phyloP scores from a whole-genome alignment of 106 monocot genomes.

The Platanthera guangdongensis region DNA sequence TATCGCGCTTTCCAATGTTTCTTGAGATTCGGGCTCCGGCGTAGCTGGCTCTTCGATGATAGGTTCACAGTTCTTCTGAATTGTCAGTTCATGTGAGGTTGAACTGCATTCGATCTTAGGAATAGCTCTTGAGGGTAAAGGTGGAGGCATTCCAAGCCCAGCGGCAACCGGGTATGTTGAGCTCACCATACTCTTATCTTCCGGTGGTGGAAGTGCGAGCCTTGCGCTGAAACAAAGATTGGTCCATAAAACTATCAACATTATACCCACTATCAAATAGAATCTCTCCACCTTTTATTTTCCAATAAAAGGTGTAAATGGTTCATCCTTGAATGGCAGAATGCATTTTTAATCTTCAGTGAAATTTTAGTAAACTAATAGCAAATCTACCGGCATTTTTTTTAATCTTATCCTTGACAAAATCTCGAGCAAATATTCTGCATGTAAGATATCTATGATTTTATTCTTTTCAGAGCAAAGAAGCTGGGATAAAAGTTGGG shows the following conservation, averaged over 20 bases:
- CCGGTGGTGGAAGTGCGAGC: slow-evolving; percentile 19
- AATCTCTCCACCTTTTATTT: background rate
- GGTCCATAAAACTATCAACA: background rate
- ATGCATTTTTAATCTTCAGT: no score
- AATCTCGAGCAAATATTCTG: no score
- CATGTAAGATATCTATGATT: no score
- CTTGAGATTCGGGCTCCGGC: slow-evolving; percentile 42
- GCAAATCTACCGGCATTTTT: background rate
- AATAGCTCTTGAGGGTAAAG: background rate
- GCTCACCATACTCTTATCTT: slow-evolving; percentile 13
- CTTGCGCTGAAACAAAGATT: slow-evolving; percentile 14
- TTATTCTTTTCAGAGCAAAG: no score
- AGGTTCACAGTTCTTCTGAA: slow-evolving; percentile 27
- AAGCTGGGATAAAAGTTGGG: no score
- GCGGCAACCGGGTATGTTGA: background rate
- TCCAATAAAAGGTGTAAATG: background rate
- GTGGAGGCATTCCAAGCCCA: background rate
- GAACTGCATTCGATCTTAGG: slow-evolving; percentile 6
- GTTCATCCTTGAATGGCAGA: background rate
- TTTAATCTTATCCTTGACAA: background rate
- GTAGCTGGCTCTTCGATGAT: slow-evolving; percentile 57
- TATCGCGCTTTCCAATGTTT: slow-evolving; percentile 38
- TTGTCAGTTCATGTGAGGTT: background rate
- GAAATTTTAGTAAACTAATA: no score
- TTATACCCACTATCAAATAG: background rate